Evolutionary conservation across 2,329 filamentous ascomycete genomes (phyloP).

Genomic region (Colletotrichum sp.): DNA sequence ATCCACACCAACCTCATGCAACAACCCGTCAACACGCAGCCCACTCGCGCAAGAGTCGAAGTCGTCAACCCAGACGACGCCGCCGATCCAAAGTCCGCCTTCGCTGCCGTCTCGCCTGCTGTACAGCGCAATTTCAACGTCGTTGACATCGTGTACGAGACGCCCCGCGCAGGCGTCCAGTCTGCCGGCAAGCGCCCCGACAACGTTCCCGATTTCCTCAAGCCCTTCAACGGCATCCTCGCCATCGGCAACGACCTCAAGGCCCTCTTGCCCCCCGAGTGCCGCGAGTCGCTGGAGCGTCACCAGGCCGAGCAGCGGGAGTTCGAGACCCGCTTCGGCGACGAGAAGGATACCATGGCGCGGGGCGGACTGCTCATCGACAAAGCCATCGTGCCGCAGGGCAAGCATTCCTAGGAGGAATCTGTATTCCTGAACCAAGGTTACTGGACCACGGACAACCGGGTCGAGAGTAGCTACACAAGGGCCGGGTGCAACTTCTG

Average conservation of each 20-base stretch:
- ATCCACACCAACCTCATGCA: slow-evolving; percentile 88
- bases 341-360: slow-evolving; percentile 64
- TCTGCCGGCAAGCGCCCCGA: slow-evolving; percentile 39
- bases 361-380: slow-evolving; percentile 63
- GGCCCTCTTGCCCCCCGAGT: slow-evolving; percentile 71
- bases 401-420: slow-evolving; percentile 15
- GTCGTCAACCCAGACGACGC: slow-evolving; percentile 55
- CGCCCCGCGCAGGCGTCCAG: slow-evolving; percentile 52
- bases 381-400: slow-evolving; percentile 65
- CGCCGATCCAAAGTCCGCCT: slow-evolving; percentile 35
- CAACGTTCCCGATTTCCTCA: slow-evolving; percentile 48
- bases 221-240: slow-evolving; percentile 65
- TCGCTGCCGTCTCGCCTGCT: slow-evolving; percentile 53
- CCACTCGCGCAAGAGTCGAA: slow-evolving; percentile 85
- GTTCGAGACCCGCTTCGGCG: slow-evolving; percentile 79
- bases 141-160: slow-evolving; percentile 60
- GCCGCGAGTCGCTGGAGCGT: slow-evolving; percentile 73
- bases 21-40: slow-evolving; percentile 87
- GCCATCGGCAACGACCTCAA: slow-evolving; percentile 69
- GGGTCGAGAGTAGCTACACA: neutral
- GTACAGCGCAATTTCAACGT: slow-evolving; percentile 63
- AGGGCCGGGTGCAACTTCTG: neutral
- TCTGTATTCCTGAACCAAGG: neutral
- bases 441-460: neutral
- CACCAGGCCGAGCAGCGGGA: slow-evolving; percentile 67